Conservation (phyloP, 352 stramenopile species). For the Globisporangium abappressorium region DNA sequence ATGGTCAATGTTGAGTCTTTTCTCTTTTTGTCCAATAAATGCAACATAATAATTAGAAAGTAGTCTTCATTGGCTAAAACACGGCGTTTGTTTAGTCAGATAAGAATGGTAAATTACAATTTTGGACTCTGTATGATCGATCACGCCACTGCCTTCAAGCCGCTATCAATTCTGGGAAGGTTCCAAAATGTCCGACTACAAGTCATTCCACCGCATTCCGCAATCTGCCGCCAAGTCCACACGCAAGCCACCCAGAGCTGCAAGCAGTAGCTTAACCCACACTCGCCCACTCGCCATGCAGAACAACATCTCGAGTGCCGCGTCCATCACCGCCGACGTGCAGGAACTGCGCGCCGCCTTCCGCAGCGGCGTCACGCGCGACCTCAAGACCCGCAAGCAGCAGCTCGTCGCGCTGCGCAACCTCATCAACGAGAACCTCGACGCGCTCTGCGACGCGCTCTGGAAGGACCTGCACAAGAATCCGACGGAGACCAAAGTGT, state of each 20-base stretch:
- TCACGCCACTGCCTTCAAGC: neutral
- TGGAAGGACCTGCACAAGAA: constrained; percentile 67
- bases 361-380: constrained; percentile 41
- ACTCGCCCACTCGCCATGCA: neutral
- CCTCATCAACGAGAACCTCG: constrained; percentile 47
- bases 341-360: constrained; percentile 45
- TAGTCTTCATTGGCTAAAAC: neutral
- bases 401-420: constrained; percentile 44
- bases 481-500: constrained; percentile 57
- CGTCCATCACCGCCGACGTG: constrained; percentile 47
- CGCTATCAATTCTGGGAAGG: neutral
- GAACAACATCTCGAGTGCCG: constrained; percentile 11
- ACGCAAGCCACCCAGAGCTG: neutral
- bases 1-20: neutral
- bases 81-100: neutral
- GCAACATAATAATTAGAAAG: neutral
- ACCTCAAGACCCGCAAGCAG: constrained; percentile 33
- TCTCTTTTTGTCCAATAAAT: neutral
- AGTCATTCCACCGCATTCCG: neutral
- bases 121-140: neutral
- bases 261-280: neutral
- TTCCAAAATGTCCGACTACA: neutral
- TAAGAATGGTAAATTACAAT: neutral
- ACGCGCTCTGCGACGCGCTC: constrained; percentile 47
- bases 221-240: neutral